These are phyloP conservation scores for Phytophthora citricola DNA, from an alignment of 352 stramenopile genomes.

Conservation along the genomic window DNA sequence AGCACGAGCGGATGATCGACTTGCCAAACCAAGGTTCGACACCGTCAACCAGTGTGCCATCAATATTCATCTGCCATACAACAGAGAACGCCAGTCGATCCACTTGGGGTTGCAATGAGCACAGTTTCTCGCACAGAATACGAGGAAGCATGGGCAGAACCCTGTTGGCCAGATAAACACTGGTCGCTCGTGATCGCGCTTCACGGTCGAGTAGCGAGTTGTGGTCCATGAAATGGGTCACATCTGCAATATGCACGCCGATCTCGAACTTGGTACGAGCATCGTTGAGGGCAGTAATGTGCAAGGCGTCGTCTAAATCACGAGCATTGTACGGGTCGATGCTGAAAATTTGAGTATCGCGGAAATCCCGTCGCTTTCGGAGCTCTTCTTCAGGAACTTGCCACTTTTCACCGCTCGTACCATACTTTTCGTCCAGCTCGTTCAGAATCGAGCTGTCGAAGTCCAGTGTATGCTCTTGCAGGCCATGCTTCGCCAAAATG, in stretches of 20 bases:
- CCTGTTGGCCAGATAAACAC: constrained; percentile 96
- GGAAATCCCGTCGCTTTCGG: constrained; percentile 90
- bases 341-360: constrained; percentile 93
- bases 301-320: constrained; percentile 97
- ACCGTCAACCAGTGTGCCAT: constrained; percentile 92
- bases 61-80: constrained; percentile 97
- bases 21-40: constrained; percentile 96
- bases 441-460: constrained; percentile 71
- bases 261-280: constrained; percentile 83
- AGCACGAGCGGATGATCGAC: constrained; percentile 98
- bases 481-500: constrained; percentile 91
- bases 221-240: constrained; percentile 95
- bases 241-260: constrained; percentile 98
- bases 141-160: constrained; percentile 97
- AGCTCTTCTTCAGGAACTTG: constrained; percentile 83
- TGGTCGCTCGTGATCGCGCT: constrained; percentile 93
- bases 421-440: constrained; percentile 83
- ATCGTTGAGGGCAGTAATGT: constrained; percentile 83
- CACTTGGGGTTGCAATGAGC: constrained; percentile 96
- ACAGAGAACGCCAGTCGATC: constrained; percentile 96
- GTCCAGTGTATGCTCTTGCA: constrained; percentile 80
- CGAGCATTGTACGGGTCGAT: constrained; percentile 97
- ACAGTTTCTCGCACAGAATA: constrained; percentile 96
- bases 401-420: constrained; percentile 74
- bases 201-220: constrained; percentile 94